Evolutionary conservation across 202 grass and related monocot species (phyloP).

Genomic region (Elaeis oleifera): DNA sequence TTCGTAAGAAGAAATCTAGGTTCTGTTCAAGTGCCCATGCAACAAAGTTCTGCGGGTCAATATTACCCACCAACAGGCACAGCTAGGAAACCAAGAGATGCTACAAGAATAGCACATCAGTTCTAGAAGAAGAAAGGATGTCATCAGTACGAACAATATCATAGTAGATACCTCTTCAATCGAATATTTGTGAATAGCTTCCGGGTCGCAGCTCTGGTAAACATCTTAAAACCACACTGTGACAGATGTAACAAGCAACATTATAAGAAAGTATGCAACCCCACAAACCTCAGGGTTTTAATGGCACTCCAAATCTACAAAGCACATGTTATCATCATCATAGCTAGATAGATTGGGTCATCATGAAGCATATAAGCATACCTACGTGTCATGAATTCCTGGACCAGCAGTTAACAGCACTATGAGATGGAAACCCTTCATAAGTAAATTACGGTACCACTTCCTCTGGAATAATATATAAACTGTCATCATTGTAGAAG

Average conservation of each 20-base stretch:
- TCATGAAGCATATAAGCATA: conserved; percentile 21
- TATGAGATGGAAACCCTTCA: conserved; percentile 97
- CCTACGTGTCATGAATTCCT: conserved; percentile 84
- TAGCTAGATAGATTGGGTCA: background rate
- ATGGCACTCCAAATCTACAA: background rate
- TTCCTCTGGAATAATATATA: conserved; percentile 57
- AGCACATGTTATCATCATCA: too few relatives aligned
- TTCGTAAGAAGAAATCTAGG: too few relatives aligned
- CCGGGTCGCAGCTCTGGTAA: conserved; percentile 70
- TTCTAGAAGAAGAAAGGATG: background rate
- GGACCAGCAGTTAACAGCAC: conserved; percentile 79
- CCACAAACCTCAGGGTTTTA: background rate
- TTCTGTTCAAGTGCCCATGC: too few relatives aligned
- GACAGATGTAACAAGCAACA: conserved; percentile 10
- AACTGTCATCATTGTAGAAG: background rate
- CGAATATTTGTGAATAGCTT: conserved; percentile 94
- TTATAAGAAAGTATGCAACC: conserved; percentile 10
- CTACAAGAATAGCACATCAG: too few relatives aligned
- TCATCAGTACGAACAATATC: background rate
- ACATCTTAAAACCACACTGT: conserved; percentile 99
- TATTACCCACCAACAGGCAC: too few relatives aligned
- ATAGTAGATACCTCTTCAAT: conserved; percentile 57
- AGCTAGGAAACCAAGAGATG: too few relatives aligned
- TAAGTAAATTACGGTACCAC: conserved; percentile 87
- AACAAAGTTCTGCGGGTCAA: too few relatives aligned